A percentile compares a stretch with the other conserved stretches of the same genome.
These are phyloP conservation scores for Prunus persica DNA, from an alignment of 306 rosid species.

Conservation along the genomic window DNA sequence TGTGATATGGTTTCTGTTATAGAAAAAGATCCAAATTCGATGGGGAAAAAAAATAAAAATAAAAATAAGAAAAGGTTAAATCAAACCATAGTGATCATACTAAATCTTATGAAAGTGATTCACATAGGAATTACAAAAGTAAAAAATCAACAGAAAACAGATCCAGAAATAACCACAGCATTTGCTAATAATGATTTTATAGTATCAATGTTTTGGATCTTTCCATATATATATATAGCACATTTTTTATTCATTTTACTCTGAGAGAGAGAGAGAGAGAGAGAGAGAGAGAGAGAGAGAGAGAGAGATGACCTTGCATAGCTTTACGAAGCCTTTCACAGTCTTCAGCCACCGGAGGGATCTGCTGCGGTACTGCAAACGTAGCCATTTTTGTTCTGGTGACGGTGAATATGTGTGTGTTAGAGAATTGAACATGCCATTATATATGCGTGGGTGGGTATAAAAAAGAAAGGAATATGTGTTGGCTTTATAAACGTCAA, in stretches of 20 bases:
- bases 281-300: not conserved
- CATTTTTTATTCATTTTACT: not conserved
- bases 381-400: conserved; percentile 28
- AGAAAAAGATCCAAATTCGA: too few species aligned
- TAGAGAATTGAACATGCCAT: too few species aligned
- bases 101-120: too few species aligned
- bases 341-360: conserved; percentile 32
- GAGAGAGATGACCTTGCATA: conserved; percentile 19
- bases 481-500: too few species aligned
- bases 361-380: conserved; percentile 21
- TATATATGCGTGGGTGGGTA: too few species aligned
- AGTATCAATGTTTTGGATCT: not conserved
- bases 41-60: too few species aligned
- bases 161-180: not conserved
- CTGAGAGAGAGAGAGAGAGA: not conserved
- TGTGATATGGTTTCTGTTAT: too few species aligned
- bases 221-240: not conserved
- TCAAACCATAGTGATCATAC: too few species aligned
- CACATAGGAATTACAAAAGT: too few species aligned
- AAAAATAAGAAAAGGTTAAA: too few species aligned
- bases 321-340: conserved; percentile 30
- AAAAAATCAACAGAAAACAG: not conserved
- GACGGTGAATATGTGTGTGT: not conserved
- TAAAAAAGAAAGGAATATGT: too few species aligned
- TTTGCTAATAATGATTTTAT: not conserved